A percentile compares a stretch with the other conserved stretches of the same genome.
phyloP scores from a whole-genome alignment of 768 basidiomycete species.

The Gloeopeniophorella convolvens region DNA sequence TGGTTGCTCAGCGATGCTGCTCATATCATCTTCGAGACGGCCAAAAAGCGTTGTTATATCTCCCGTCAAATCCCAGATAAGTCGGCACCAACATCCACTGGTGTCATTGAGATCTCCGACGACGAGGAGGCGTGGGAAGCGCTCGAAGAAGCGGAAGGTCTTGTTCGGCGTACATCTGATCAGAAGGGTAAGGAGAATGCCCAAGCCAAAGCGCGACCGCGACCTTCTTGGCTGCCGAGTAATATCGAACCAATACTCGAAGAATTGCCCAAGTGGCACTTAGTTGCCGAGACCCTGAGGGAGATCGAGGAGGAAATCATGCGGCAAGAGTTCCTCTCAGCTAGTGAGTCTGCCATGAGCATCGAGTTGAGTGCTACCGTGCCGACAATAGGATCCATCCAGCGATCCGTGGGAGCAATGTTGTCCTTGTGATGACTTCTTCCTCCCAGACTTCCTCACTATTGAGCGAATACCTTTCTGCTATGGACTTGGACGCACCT shows the following conservation, averaged over 20 bases:
- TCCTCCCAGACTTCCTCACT: constrained; percentile 69
- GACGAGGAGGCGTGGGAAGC: constrained; percentile 72
- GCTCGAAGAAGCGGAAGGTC: constrained; percentile 55
- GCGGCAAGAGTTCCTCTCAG: constrained; percentile 41
- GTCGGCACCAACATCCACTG: constrained; percentile 23
- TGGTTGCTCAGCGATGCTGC: constrained; percentile 95
- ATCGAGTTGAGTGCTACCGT: not conserved
- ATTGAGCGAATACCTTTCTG: constrained; percentile 73
- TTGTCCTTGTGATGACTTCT: constrained; percentile 82
- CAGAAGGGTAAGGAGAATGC: constrained; percentile 13
- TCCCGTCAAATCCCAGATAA: constrained; percentile 26
- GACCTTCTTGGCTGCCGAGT: constrained; percentile 61
- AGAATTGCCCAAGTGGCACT: constrained; percentile 91
- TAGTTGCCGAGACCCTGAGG: constrained; percentile 76
- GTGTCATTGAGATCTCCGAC: constrained; percentile 40
- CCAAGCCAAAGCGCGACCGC: constrained; percentile 22
- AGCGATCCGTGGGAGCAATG: constrained; percentile 55
- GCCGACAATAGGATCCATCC: not conserved
- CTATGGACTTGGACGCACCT: constrained; percentile 50
- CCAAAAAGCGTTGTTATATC: constrained; percentile 76
- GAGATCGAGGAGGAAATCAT: constrained; percentile 88
- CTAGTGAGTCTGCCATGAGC: constrained; percentile 21
- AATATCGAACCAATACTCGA: constrained; percentile 84
- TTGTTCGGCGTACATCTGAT: constrained; percentile 3
- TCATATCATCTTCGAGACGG: constrained; percentile 73